Percentiles rank a stretch among this genome's conserved stretches.
These are phyloP conservation scores for Aureobasidium subglaciale DNA, from an alignment of 2,329 filamentous ascomycete species.

Conservation along the genomic window DNA sequence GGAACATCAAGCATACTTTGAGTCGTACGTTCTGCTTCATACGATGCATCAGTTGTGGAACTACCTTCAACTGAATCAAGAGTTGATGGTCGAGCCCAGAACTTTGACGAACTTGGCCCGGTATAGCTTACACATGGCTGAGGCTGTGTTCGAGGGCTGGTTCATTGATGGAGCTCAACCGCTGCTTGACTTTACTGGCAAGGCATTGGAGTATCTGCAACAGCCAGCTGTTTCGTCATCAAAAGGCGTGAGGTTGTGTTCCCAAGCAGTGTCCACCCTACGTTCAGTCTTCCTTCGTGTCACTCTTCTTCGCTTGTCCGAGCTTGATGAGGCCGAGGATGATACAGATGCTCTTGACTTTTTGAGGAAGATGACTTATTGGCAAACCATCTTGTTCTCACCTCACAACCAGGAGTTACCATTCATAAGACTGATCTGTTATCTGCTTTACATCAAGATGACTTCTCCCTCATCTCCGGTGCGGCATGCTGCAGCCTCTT, in stretches of 20 bases:
- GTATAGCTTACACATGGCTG: constrained; percentile 72
- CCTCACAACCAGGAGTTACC: constrained; percentile 72
- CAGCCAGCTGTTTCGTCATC: constrained; percentile 70
- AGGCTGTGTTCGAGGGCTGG: constrained; percentile 93
- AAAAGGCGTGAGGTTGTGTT: constrained; percentile 88
- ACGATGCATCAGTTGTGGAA: constrained; percentile 65
- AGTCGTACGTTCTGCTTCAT: constrained; percentile 76
- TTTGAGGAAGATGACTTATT: constrained; percentile 82
- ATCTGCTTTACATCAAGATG: constrained; percentile 84
- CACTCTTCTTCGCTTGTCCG: constrained; percentile 73
- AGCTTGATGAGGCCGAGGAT: constrained; percentile 62
- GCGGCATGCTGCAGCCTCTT: constrained; percentile 67
- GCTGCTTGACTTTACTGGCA: constrained; percentile 78
- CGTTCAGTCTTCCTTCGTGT: constrained; percentile 71
- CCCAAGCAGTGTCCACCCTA: constrained; percentile 69
- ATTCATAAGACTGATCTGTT: constrained; percentile 80
- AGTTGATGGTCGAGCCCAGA: constrained; percentile 69
- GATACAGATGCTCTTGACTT: constrained; percentile 61
- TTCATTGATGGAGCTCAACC: constrained; percentile 82
- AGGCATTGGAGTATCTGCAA: constrained; percentile 81
- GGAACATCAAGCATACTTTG: constrained; percentile 92
- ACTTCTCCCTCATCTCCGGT: constrained; percentile 62
- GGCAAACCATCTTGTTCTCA: constrained; percentile 85
- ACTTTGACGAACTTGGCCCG: constrained; percentile 81
- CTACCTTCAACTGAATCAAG: constrained; percentile 63